Evolutionary conservation across 805 yeast species (phyloP).

Genomic region (Kuraishia cidri): DNA sequence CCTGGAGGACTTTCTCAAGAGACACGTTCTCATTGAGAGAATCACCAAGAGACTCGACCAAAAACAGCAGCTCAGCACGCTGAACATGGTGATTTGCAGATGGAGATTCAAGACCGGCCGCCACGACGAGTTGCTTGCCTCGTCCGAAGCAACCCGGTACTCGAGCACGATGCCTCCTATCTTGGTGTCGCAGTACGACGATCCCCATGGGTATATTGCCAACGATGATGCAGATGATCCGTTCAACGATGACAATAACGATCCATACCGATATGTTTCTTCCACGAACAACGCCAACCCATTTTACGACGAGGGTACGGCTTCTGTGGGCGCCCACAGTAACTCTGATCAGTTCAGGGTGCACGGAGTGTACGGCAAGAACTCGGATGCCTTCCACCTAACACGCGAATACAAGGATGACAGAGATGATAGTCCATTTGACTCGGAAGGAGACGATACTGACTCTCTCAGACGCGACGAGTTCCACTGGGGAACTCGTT

Average conservation of each 20-base stretch:
- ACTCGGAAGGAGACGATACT: no score
- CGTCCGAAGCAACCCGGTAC: not conserved
- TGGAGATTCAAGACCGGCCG: conserved; percentile 30
- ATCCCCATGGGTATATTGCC: no score
- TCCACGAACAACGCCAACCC: not conserved
- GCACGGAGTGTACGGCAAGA: no score
- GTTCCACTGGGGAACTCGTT: no score
- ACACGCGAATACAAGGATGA: no score
- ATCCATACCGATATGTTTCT: not conserved
- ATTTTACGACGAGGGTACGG: no score
- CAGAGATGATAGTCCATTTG: no score
- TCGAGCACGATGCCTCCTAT: not conserved
- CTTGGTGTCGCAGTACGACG: not conserved
- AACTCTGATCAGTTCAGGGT: no score
- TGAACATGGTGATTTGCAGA: conserved; percentile 37
- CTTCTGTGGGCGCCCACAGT: no score
- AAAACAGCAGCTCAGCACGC: conserved; percentile 32
- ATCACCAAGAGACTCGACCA: conserved; percentile 38
- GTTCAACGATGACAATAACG: not conserved
- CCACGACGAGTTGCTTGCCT: conserved; percentile 3
- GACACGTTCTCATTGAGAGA: conserved; percentile 48
- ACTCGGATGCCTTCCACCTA: no score
- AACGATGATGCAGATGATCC: not conserved
- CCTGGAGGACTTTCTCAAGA: conserved; percentile 59
- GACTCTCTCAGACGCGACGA: no score